Evolutionary conservation across 2,329 filamentous ascomycete genomes (phyloP), one percentile per base, ranked within the genome.

Genomic region (Botryotinia globosa): DNA sequence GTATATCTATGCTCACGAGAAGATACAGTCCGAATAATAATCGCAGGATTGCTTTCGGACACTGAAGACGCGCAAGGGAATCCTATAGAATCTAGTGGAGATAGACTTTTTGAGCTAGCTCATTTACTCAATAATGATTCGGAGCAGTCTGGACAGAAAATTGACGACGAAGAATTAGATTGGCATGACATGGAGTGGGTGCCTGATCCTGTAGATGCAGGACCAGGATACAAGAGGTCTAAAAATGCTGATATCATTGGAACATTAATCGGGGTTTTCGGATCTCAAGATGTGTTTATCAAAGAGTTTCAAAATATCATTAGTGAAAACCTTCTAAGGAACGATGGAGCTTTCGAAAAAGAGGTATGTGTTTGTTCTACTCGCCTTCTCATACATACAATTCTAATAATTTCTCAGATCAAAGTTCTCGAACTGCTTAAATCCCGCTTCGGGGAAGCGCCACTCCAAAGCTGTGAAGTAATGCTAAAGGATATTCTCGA

Each of bases 401-500:
- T 73, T 56, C 72, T 77, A 69, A 77, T 32, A 32, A 14, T 9
- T 10, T 42, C 20, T 25, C 48, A 92, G 82, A 88, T 93, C 71
- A 91, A 92, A 72, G 92, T 98, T 7, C 86, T 98, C 9, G 90
- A 95, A 73, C 87, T 98, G 16, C 87, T 99, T 73, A 98, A 98
- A 83, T 87, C 93, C 74, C 90, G 94, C 14, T 94, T 98, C 72
- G 95, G 95, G 37, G 94, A 98, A 76, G 87, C 88, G 42, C 90
- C 93, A 25, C 84, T 99, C 63, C 96, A 98, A 80, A 92, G 93
- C 66, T 98, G 94, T 81, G 95, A 99, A 80, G 96, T 99, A 78
- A 99, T 99, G 96, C 88, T 99, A 73, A 93, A 92, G 75, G 96
- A 99, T 80, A 92, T 98, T 51, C 88, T 92, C 76, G 94, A 98